phyloP scores from a whole-genome alignment of 495 filamentous ascomycete species.

The Annulohypoxylon moriforme region DNA sequence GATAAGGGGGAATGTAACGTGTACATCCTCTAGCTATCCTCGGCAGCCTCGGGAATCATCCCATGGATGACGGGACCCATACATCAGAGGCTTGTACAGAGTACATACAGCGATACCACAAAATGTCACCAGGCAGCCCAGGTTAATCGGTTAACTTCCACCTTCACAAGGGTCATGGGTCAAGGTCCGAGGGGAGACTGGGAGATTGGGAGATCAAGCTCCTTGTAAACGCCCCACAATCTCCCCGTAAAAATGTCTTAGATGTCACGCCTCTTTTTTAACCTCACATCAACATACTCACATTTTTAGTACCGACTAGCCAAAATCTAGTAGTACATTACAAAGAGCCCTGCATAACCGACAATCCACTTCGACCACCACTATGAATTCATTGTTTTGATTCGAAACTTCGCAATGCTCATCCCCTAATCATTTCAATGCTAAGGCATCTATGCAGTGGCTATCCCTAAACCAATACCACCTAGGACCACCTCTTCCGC shows the following conservation, averaged over 20 bases:
- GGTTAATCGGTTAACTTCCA: not conserved
- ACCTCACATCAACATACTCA: conserved; percentile 34
- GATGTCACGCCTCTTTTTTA: conserved; percentile 39
- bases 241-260: conserved; percentile 21
- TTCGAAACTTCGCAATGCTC: not conserved
- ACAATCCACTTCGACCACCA: not conserved
- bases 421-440: not conserved
- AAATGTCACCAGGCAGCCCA: too few species aligned
- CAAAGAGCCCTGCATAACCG: conserved; percentile 14
- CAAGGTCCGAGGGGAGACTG: not conserved
- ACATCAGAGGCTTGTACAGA: conserved; percentile 2
- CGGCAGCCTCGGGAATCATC: too few species aligned
- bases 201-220: conserved; percentile 6
- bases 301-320: too few species aligned
- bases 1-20: conserved; percentile 13
- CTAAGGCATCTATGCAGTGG: conserved; percentile 2
- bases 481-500: not conserved
- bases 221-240: conserved; percentile 4
- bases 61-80: not conserved
- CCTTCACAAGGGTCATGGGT: not conserved
- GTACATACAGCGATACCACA: conserved; percentile 6
- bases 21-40: conserved; percentile 3
- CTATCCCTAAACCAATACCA: conserved; percentile 8
- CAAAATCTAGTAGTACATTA: not conserved
- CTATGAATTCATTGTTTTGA: not conserved